phyloP scores from a whole-genome alignment of 2,329 filamentous ascomycete genomes.

The Paecilomyces sp. region DNA sequence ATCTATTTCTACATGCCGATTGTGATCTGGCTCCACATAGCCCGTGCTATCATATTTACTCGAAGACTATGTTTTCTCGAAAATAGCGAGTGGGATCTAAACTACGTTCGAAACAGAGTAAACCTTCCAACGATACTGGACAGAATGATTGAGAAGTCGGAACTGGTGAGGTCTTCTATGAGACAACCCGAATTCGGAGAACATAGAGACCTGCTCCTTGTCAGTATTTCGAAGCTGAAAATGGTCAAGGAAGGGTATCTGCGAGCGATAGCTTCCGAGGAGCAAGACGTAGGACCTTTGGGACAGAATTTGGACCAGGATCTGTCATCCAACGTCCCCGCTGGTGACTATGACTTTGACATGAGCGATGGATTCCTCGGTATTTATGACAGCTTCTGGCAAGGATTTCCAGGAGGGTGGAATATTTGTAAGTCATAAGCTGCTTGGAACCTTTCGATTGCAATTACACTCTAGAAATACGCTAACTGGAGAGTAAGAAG shows the following conservation, averaged over 20 bases:
- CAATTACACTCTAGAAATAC: background rate
- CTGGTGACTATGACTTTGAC: background rate
- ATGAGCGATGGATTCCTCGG: background rate
- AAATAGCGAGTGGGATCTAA: slow-evolving; percentile 2
- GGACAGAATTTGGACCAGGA: background rate
- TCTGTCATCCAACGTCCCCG: background rate
- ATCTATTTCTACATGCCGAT: slow-evolving; percentile 1
- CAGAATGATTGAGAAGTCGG: background rate
- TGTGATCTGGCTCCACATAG: slow-evolving; percentile 1
- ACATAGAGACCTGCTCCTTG: background rate
- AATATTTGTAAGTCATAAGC: background rate
- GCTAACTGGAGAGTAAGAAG: background rate
- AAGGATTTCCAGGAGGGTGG: background rate
- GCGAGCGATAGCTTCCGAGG: background rate
- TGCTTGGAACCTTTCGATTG: background rate
- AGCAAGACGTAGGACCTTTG: background rate
- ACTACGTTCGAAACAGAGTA: background rate
- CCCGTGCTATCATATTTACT: background rate
- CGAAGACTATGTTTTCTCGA: slow-evolving; percentile 2
- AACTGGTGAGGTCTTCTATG: background rate
- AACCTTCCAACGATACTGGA: background rate
- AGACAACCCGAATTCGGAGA: background rate
- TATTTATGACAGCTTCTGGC: background rate
- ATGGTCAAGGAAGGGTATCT: background rate
- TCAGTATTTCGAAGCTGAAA: background rate